These are phyloP conservation scores for Boletus tylopilopsis DNA, from an alignment of 768 basidiomycete genomes.

Conservation along the genomic window DNA sequence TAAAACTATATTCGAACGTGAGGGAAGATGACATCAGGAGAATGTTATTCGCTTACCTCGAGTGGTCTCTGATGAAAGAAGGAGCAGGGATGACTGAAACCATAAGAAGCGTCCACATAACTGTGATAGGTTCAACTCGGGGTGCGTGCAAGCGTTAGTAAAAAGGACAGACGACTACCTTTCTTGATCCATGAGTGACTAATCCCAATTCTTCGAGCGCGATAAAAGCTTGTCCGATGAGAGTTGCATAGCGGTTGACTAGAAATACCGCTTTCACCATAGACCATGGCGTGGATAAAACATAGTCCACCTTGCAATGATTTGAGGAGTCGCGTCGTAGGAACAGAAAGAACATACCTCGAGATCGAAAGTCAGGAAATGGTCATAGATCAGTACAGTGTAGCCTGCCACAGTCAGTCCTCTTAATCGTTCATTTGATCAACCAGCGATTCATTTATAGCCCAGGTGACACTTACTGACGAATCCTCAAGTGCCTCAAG, in stretches of 20 bases:
- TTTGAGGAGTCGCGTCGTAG: not conserved
- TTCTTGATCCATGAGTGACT: slow-evolving; percentile 7
- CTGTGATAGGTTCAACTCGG: not conserved
- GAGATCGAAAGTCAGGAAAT: slow-evolving; percentile 15
- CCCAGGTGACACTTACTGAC: slow-evolving; percentile 1
- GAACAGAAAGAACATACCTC: slow-evolving; percentile 8
- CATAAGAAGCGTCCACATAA: slow-evolving; percentile 11
- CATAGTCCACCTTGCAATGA: slow-evolving; percentile 2
- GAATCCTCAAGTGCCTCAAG: not conserved
- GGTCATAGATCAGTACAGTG: slow-evolving; percentile 12
- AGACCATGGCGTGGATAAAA: slow-evolving; percentile 9
- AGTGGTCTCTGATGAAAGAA: slow-evolving; percentile 8
- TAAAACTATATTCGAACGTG: slow-evolving; percentile 7
- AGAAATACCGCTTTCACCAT: slow-evolving; percentile 12
- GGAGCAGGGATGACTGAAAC: not conserved
- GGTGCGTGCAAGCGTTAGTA: too few species aligned
- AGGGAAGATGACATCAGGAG: not conserved
- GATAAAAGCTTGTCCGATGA: slow-evolving; percentile 9
- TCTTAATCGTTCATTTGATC: not conserved
- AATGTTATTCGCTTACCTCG: slow-evolving; percentile 9
- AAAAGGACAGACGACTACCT: slow-evolving; percentile 3
- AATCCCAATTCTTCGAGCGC: slow-evolving; percentile 13
- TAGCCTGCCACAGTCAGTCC: slow-evolving; percentile 2
- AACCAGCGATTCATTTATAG: not conserved
- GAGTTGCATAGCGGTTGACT: slow-evolving; percentile 17